Conservation (phyloP, 2,329 filamentous ascomycete genomes). For the Clonostachys solani region DNA sequence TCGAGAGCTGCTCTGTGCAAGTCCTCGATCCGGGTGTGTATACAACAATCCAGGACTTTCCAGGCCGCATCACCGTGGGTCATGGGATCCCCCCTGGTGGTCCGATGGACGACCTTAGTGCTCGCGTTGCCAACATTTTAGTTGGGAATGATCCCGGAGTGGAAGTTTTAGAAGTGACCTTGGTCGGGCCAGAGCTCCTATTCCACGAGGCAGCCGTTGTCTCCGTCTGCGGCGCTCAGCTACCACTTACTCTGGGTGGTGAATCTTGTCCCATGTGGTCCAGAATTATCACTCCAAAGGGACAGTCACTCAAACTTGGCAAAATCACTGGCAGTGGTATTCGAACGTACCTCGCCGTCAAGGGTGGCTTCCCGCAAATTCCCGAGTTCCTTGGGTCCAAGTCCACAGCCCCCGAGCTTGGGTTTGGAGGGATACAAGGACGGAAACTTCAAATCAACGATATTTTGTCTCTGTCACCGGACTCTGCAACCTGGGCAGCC, state of each 20-base stretch:
- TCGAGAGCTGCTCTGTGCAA: conserved; percentile 45
- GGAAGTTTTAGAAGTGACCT: conserved; percentile 56
- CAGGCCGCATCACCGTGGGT: conserved; percentile 50
- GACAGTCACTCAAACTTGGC: conserved; percentile 43
- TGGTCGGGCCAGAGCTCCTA: conserved; percentile 52
- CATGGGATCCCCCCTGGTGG: conserved; percentile 55
- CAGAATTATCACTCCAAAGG: conserved; percentile 41
- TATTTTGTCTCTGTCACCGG: conserved; percentile 33
- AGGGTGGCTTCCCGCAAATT: conserved; percentile 31
- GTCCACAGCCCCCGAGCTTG: conserved; percentile 51
- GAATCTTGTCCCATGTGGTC: conserved; percentile 48
- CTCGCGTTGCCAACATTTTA: conserved; percentile 53
- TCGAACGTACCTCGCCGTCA: conserved; percentile 53
- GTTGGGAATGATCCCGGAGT: conserved; percentile 47
- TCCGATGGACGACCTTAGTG: conserved; percentile 57
- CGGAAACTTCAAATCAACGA: conserved; percentile 49
- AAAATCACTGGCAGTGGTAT: conserved; percentile 46
- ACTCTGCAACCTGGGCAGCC: not conserved
- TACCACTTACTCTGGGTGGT: conserved; percentile 47
- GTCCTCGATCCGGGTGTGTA: conserved; percentile 51
- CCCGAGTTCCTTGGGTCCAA: conserved; percentile 56
- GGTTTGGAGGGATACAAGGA: conserved; percentile 56
- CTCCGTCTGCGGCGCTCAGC: conserved; percentile 50
- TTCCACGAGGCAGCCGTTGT: conserved; percentile 51
- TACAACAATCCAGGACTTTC: conserved; percentile 55